Base-by-base conservation (phyloP, 1,284 basidiomycete genomes). In the Ustilago lituana region DNA sequence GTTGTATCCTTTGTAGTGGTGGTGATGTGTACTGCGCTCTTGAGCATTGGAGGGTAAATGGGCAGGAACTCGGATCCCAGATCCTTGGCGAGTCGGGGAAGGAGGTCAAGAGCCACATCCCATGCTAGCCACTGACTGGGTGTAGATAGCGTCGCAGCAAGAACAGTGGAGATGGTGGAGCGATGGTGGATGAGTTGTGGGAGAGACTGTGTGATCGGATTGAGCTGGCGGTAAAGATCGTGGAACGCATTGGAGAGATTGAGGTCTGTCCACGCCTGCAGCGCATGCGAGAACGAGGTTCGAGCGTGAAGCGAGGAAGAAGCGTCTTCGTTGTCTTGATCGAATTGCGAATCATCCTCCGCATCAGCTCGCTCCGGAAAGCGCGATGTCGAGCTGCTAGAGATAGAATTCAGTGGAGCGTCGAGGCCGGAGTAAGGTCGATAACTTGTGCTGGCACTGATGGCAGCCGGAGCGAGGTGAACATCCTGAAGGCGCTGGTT, bases 1-100 rank as follows among this genome's bases (percentile, higher is more conserved):
- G 76, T 77, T 15, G 71, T 51, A 17, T 60, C 66, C 50, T 79
- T 79, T 45, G 61, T 73, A 19, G 75, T 61, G 5, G 73, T 76
- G 17, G 80, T 76, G 20, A 73, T 63, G 27, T 72, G 66, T 3
- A 82, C 56, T 24, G 75, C 60, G n/a, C 76, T 74, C 12, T 44
- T 51, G 5, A 81, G 67, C 23, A 65, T 52, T n/a, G 44, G 46
- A 1, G 76, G 72, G 35, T 77, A 81, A 52, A 78, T 67, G n/a
- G 78, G 79, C 14, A 79, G 32, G 46, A 81, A 81, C 59, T 81
- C 79, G 14, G 73, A 64, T 8, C 72, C 69, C 14, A 81, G 60
- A 24, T 82, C 80, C 23, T 69, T 70, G 4, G 79, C 78, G 12
- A 82, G 69, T n/a, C 79, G 72, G 1, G 79, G 79, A n/a, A 81